These are phyloP conservation scores for Erodium chrysanthum DNA, from an alignment of 441 rosid genomes.

Conservation along the genomic window DNA sequence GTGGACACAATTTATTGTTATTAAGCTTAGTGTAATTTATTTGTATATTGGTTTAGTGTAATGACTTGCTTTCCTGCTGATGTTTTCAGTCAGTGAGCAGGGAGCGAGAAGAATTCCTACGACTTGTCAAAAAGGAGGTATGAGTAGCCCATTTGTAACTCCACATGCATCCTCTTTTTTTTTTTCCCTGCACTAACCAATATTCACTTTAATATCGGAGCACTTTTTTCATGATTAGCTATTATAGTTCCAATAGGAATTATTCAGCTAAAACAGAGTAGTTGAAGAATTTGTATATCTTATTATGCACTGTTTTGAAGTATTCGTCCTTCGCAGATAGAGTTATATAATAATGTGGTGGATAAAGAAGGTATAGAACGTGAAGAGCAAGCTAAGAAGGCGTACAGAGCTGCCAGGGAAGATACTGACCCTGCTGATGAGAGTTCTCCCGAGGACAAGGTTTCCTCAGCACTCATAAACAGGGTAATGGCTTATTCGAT, in stretches of 20 bases:
- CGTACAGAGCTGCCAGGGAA: constrained; percentile 68
- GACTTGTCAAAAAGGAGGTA: constrained; percentile 82
- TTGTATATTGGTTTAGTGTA: constrained; percentile 5
- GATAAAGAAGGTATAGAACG: constrained; percentile 67
- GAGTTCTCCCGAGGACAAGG: constrained; percentile 29
- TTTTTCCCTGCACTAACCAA: background rate
- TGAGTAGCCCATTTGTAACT: background rate
- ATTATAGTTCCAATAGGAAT: background rate
- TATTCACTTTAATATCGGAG: background rate
- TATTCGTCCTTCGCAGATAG: constrained; percentile 34
- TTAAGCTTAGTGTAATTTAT: background rate
- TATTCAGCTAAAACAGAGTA: background rate
- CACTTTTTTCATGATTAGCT: background rate
- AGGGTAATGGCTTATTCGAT: constrained; percentile 34
- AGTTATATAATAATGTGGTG: constrained; percentile 72
- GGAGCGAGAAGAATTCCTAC: constrained; percentile 88
- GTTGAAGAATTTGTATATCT: background rate
- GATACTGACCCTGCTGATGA: constrained; percentile 46
- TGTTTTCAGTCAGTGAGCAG: constrained; percentile 64
- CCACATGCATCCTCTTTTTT: background rate
- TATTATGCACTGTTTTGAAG: background rate
- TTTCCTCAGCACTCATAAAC: constrained; percentile 50
- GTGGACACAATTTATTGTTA: constrained; percentile 10
- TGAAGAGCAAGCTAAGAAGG: constrained; percentile 62
- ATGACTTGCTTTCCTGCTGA: constrained; percentile 19